phyloP scores from a whole-genome alignment of 2,329 filamentous ascomycete species.

The Tolypocladium tropicale region DNA sequence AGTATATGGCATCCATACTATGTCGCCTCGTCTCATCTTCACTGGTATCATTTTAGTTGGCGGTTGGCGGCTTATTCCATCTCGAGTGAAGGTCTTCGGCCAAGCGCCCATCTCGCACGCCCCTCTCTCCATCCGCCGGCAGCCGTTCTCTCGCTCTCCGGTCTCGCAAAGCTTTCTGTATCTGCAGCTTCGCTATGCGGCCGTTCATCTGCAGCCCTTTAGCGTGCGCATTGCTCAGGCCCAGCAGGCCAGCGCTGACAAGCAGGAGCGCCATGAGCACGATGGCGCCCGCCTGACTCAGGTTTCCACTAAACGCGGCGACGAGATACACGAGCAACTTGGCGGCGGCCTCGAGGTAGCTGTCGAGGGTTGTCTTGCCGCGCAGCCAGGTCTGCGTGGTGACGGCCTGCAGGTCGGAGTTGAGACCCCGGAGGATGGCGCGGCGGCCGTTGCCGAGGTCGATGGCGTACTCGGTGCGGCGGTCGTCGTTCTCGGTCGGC shows the following conservation, averaged over 20 bases:
- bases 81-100: neutral
- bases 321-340: slow-evolving; percentile 49
- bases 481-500: slow-evolving; percentile 2
- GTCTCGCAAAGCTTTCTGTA: neutral
- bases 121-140: slow-evolving; percentile 1
- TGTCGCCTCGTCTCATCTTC: neutral
- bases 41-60: neutral
- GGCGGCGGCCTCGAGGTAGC: slow-evolving; percentile 39
- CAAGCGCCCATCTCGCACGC: neutral
- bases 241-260: slow-evolving; percentile 40
- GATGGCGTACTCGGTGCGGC: slow-evolving; percentile 35
- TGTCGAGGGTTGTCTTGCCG: slow-evolving; percentile 37
- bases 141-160: neutral
- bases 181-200: slow-evolving; percentile 25
- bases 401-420: slow-evolving; percentile 48
- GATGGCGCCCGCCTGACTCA: slow-evolving; percentile 40
- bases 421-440: slow-evolving; percentile 41
- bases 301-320: slow-evolving; percentile 44
- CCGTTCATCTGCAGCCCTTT: slow-evolving; percentile 41
- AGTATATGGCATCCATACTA: neutral
- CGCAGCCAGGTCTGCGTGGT: slow-evolving; percentile 47
- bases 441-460: slow-evolving; percentile 40
- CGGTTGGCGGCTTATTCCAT: neutral
- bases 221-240: slow-evolving; percentile 40
- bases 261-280: slow-evolving; percentile 41